A percentile compares a stretch with the other conserved stretches of the same genome.
phyloP scores from a whole-genome alignment of 768 basidiomycete species.

The Trametes coccinea region DNA sequence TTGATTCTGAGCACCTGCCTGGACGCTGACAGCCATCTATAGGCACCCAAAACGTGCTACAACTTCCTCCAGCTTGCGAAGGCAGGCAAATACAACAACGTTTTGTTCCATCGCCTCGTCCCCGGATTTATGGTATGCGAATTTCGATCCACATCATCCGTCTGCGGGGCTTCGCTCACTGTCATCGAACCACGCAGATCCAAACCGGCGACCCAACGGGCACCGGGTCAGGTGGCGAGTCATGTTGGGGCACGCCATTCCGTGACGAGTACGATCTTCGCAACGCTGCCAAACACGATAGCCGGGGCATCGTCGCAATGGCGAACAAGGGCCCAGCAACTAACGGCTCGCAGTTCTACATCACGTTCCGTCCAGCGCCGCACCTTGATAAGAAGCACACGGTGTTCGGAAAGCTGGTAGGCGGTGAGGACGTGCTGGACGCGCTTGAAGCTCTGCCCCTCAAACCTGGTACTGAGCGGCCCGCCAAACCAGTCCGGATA shows the following conservation, averaged over 20 bases:
- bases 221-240: slow-evolving; percentile 90
- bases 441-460: slow-evolving; percentile 79
- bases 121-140: slow-evolving; percentile 90
- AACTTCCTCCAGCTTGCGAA: slow-evolving; percentile 95
- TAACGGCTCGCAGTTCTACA: slow-evolving; percentile 93
- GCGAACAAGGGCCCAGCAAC: slow-evolving; percentile 92
- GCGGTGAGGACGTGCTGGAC: slow-evolving; percentile 88
- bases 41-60: slow-evolving; percentile 99
- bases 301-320: slow-evolving; percentile 87
- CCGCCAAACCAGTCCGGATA: slow-evolving; percentile 82
- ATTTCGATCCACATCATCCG: background rate
- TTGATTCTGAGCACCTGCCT: background rate
- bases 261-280: slow-evolving; percentile 91
- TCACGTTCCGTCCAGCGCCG: slow-evolving; percentile 82
- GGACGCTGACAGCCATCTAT: background rate
- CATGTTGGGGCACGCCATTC: slow-evolving; percentile 94
- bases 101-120: slow-evolving; percentile 88
- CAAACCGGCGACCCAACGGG: slow-evolving; percentile 98
- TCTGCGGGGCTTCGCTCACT: background rate
- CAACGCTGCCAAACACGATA: slow-evolving; percentile 85
- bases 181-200: slow-evolving; percentile 49
- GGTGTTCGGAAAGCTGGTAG: slow-evolving; percentile 96
- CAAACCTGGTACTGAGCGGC: slow-evolving; percentile 85
- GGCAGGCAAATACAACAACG: slow-evolving; percentile 86
- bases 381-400: slow-evolving; percentile 94